Evolutionary conservation across 768 basidiomycete species (phyloP).

Genomic region (Pisolithus marmoratus): DNA sequence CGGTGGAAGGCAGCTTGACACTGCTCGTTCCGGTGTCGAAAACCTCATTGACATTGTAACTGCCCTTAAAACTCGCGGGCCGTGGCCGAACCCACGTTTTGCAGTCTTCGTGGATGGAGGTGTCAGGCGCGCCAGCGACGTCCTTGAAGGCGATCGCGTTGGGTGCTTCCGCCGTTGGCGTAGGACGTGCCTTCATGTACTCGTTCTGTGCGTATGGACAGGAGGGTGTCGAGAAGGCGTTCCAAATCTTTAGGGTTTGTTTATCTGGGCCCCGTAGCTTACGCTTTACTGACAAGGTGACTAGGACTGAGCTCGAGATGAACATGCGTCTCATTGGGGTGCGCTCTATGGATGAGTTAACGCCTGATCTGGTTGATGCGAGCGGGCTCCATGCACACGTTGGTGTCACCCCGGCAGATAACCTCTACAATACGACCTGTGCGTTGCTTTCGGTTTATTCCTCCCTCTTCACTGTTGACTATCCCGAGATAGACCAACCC

Average conservation of each 20-base stretch:
- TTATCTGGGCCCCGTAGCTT: not conserved
- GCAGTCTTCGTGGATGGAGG: constrained; percentile 44
- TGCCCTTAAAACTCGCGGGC: constrained; percentile 4
- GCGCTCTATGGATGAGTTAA: constrained; percentile 65
- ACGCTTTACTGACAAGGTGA: not conserved
- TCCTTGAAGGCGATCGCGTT: constrained; percentile 49
- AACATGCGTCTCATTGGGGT: constrained; percentile 88
- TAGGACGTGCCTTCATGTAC: constrained; percentile 80
- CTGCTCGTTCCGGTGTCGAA: constrained; percentile 33
- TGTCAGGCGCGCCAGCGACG: constrained; percentile 43
- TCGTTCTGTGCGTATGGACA: constrained; percentile 79
- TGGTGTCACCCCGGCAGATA: constrained; percentile 23
- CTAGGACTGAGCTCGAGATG: constrained; percentile 95
- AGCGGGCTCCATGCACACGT: constrained; percentile 24
- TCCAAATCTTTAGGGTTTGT: constrained; percentile 67
- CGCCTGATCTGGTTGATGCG: constrained; percentile 80
- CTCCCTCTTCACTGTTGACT: not conserved
- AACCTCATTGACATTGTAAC: constrained; percentile 18
- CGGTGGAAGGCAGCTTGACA: constrained; percentile 53
- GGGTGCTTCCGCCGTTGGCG: constrained; percentile 56
- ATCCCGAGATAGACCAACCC: constrained; percentile 22
- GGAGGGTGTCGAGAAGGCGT: constrained; percentile 74
- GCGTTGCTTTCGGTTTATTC: constrained; percentile 8
- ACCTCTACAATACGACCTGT: constrained; percentile 29
- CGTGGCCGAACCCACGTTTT: constrained; percentile 18